A percentile compares a stretch with the other conserved stretches of the same genome.
Conservation (phyloP, 1,284 basidiomycete species). For the Trametes pubescens region DNA sequence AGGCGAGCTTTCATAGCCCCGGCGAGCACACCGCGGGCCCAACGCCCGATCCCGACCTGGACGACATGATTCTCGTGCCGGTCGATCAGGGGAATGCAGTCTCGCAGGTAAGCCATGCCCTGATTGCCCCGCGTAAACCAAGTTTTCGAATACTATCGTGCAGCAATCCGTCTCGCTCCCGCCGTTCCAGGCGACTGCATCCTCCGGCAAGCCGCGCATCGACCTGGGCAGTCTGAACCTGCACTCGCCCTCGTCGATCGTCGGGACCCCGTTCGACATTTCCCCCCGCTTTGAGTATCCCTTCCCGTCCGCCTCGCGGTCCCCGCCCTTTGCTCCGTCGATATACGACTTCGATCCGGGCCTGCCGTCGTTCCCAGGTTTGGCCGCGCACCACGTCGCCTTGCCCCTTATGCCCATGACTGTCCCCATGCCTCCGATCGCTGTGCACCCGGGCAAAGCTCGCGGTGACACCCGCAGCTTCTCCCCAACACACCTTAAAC, state of each 20-base stretch:
- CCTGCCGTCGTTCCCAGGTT: conserved; percentile 22
- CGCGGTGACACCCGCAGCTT: conserved; percentile 28
- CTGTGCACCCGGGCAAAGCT: conserved; percentile 8
- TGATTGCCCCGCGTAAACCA: neutral
- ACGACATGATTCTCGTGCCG: conserved; percentile 37
- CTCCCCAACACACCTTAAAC: conserved; percentile 39
- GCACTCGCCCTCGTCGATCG: conserved; percentile 45
- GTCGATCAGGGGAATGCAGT: conserved; percentile 34
- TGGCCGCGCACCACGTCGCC: conserved; percentile 9
- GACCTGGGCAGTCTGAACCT: conserved; percentile 38
- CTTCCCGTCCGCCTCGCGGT: conserved; percentile 36
- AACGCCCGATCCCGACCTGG: conserved; percentile 41
- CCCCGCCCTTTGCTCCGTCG: conserved; percentile 12
- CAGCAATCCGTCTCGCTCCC: conserved; percentile 9
- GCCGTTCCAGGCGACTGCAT: conserved; percentile 19
- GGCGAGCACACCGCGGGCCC: conserved; percentile 24
- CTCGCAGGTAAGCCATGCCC: conserved; percentile 26
- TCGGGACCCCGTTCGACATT: conserved; percentile 46
- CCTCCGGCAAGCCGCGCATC: conserved; percentile 34
- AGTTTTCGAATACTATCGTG: no score
- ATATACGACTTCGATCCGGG: conserved; percentile 17
- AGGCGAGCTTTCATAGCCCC: conserved; percentile 13
- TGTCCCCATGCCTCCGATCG: conserved; percentile 7
- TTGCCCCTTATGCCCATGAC: conserved; percentile 8
- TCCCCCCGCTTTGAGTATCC: conserved; percentile 47